Base-by-base conservation (phyloP, 306 rosid genomes). In the Pterocarpus santalinus region DNA sequence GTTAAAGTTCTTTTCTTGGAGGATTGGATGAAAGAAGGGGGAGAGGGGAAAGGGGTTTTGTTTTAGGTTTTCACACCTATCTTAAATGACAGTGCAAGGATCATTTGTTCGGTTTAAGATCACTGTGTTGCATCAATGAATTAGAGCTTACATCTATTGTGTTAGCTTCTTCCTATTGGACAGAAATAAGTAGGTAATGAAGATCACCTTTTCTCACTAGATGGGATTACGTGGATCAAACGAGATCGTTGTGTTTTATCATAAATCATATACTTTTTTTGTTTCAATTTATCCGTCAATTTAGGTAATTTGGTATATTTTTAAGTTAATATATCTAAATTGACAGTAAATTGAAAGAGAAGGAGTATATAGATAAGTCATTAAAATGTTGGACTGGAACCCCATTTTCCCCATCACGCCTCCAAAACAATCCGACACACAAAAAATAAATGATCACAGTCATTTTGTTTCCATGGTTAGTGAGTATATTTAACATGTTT, bases 61-160 rank as follows among this genome's bases (percentile, higher is more conserved):
- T 35, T 63, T 63, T 47, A 57, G 28, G 61, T 64, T 38, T 72
- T 39, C 15, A 17, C 30, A 41, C 53, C 65, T 53, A 53, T 70
- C 17, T 30, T 49, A 70, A 53, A 77, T 70, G 52, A 60, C 77
- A 75, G 5, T 69, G 78, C 66, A 76, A 38, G n/a, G 72, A 38
- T 39, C 14, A 3, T 16, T 1, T 77, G 49, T 28, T 11, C 10
- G 61, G 61, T 69, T 38, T 35, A 43, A 68, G 70, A 69, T 17
- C 69, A 69, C 13, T 79, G 15, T 7, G 22, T 80, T 64, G 56
- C 64, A 53, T 83, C 66, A 33, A 64, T 77, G 75, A 70, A 53
- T 17, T 71, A 16, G 64, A 77, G 78, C 61, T 77, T 61, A 30
- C 14, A 47, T 55, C 61, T 16, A 55, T 4, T 53, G 17, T 15